A percentile compares a stretch with the other conserved stretches of the same genome.
phyloP scores from a whole-genome alignment of 192 early-diverging fungal genomes.

The Coemansia asiatica region DNA sequence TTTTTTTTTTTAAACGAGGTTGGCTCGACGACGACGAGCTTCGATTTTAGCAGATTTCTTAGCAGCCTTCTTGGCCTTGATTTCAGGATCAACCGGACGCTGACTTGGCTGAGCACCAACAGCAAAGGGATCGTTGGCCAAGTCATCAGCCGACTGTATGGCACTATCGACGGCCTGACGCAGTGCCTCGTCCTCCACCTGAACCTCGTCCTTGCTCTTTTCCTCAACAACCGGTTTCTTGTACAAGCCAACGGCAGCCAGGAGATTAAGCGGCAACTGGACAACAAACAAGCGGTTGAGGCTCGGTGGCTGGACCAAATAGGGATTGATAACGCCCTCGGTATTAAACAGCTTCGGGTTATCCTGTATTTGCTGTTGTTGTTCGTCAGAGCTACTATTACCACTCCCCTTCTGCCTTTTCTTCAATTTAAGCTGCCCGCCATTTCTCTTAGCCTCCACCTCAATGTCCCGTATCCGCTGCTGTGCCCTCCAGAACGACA shows the following conservation, averaged over 20 bases:
- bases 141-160: conserved; percentile 6
- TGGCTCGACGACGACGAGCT: conserved; percentile 46
- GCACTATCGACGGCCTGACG: conserved; percentile 19
- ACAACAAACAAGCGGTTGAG: conserved; percentile 33
- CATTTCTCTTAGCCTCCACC: conserved; percentile 14
- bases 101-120: neutral
- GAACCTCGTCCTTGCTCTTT: neutral
- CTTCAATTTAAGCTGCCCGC: conserved; percentile 15
- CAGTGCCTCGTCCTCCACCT: conserved; percentile 10
- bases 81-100: conserved; percentile 17
- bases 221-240: conserved; percentile 4
- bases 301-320: conserved; percentile 39
- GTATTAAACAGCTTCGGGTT: conserved; percentile 27
- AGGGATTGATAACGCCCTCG: conserved; percentile 53
- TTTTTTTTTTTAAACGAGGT: conserved; percentile 18
- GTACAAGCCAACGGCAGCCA: conserved; percentile 21
- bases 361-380: conserved; percentile 11
- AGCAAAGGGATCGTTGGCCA: no score
- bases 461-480: conserved; percentile 54
- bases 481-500: conserved; percentile 64
- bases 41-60: conserved; percentile 45
- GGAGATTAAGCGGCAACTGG: conserved; percentile 19
- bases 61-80: conserved; percentile 43
- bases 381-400: neutral
- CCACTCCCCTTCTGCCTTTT: neutral